Percentiles rank a stretch among this genome's conserved stretches.
phyloP scores from a whole-genome alignment of 371 early-diverging fungal genomes.

The Rhizopus microsporus region DNA sequence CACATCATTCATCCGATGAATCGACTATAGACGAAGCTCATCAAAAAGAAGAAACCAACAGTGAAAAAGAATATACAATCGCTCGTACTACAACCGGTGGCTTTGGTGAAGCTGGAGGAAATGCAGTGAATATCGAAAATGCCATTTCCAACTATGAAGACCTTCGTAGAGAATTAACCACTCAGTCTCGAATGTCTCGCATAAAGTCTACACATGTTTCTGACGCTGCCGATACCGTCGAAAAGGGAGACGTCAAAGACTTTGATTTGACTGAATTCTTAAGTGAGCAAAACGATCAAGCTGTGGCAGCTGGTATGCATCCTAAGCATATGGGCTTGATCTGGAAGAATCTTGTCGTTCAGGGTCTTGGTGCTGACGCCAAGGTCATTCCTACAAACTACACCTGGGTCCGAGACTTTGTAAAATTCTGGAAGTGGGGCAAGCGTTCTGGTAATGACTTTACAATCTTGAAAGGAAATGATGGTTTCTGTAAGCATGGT shows the following conservation, averaged over 20 bases:
- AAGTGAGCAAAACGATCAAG: constrained; percentile 18
- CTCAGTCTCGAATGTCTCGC: constrained; percentile 38
- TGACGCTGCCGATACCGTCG: constrained; percentile 18
- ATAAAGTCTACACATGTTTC: constrained; percentile 22
- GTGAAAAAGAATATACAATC: constrained; percentile 12
- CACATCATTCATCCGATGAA: constrained; percentile 21
- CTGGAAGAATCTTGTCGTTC: constrained; percentile 48
- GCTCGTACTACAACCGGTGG: constrained; percentile 13
- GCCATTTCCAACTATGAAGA: constrained; percentile 51
- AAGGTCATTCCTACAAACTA: constrained; percentile 31
- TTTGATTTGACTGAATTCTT: constrained; percentile 36
- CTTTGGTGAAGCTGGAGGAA: constrained; percentile 47
- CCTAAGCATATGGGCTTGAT: constrained; percentile 52
- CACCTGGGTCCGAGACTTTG: constrained; percentile 26
- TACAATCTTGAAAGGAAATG: constrained; percentile 45
- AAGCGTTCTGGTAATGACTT: constrained; percentile 32
- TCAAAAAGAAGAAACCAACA: constrained; percentile 25
- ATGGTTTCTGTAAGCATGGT: constrained; percentile 54
- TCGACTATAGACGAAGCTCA: constrained; percentile 27
- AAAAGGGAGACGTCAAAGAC: constrained; percentile 27
- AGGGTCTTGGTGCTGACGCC: constrained; percentile 46
- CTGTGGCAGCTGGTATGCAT: constrained; percentile 43
- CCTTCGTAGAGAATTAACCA: constrained; percentile 46
- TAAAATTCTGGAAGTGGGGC: constrained; percentile 40
- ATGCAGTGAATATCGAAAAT: constrained; percentile 48